These are phyloP conservation scores for Solanum etuberosum DNA, from an alignment of 257 asterid species.

Conservation along the genomic window DNA sequence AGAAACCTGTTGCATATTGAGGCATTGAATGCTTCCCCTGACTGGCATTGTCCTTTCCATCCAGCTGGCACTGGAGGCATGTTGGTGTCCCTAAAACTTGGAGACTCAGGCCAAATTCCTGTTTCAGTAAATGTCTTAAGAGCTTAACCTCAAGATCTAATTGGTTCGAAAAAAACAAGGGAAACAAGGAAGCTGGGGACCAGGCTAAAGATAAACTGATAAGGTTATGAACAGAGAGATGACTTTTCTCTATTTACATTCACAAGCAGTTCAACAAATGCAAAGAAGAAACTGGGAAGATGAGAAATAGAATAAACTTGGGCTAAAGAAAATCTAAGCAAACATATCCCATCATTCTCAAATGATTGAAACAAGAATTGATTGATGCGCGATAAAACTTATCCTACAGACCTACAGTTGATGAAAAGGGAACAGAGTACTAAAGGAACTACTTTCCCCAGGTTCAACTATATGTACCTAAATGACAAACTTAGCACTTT, in stretches of 20 bases:
- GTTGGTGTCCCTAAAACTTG: slow-evolving; percentile 64
- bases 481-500: background rate
- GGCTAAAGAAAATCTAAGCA: background rate
- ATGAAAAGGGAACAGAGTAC: background rate
- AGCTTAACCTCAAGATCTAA: background rate
- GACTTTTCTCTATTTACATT: background rate
- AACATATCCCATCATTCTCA: background rate
- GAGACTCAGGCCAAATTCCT: slow-evolving; percentile 98
- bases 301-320: background rate
- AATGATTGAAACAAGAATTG: background rate
- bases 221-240: background rate
- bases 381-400: background rate
- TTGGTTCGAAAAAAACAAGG: background rate
- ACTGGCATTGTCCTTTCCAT: slow-evolving; percentile 84
- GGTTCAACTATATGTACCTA: background rate
- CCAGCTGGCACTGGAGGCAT: slow-evolving; percentile 88
- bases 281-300: background rate
- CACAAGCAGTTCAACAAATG: background rate
- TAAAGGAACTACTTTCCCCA: background rate
- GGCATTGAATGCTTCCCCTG: slow-evolving; percentile 76
- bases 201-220: background rate
- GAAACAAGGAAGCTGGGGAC: background rate
- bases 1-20: slow-evolving; percentile 82
- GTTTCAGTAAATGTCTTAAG: background rate
- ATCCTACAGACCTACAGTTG: background rate